A percentile compares a stretch with the other conserved stretches of the same genome.
phyloP scores from a whole-genome alignment of 164 flowering plant species.

The Vitis labrusca region DNA sequence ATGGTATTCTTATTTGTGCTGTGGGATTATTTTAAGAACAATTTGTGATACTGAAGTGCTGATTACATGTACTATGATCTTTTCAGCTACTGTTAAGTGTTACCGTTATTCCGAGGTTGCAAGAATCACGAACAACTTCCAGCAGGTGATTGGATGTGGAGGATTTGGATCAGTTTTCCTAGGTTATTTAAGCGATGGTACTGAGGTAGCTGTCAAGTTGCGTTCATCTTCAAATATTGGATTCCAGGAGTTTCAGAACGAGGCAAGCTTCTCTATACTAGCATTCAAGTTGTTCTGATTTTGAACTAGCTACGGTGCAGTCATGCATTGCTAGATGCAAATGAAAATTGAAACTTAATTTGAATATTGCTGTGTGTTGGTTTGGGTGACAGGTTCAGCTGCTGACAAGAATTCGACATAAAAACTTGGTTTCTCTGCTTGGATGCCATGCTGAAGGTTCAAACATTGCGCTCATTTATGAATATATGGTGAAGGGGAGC shows the following conservation, averaged over 20 bases:
- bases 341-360: no score
- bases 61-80: neutral
- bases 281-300: neutral
- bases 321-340: no score
- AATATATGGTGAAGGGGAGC: slow-evolving; percentile 40
- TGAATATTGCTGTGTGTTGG: neutral
- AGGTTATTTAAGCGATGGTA: slow-evolving; percentile 31
- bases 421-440: slow-evolving; percentile 24
- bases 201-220: slow-evolving; percentile 34
- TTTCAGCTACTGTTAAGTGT: neutral
- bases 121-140: slow-evolving; percentile 39
- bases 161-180: slow-evolving; percentile 45
- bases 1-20: no score
- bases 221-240: slow-evolving; percentile 19
- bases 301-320: no score
- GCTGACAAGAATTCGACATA: slow-evolving; percentile 28
- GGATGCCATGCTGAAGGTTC: slow-evolving; percentile 31
- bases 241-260: slow-evolving; percentile 18
- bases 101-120: slow-evolving; percentile 31
- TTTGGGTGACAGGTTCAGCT: slow-evolving; percentile 25
- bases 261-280: slow-evolving; percentile 6
- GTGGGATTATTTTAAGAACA: neutral
- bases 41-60: neutral
- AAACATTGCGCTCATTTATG: slow-evolving; percentile 29
- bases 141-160: slow-evolving; percentile 40